Evolutionary conservation across 176 grass and related monocot species (phyloP).

Genomic region (Secale cereale): DNA sequence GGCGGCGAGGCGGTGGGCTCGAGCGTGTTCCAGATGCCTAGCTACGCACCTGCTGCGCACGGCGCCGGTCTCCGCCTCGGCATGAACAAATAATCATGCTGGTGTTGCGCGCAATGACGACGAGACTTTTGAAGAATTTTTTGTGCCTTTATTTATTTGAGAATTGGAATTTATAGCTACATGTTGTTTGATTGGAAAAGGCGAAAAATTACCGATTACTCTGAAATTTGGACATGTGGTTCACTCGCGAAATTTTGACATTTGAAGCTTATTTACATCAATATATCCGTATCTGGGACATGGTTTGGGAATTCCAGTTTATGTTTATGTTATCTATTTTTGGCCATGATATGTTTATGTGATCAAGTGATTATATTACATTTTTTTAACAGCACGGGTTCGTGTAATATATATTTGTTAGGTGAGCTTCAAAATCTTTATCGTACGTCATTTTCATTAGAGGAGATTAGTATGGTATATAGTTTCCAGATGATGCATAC

Average conservation of each 20-base stretch:
- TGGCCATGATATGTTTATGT: too few species aligned
- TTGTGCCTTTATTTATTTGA: not conserved
- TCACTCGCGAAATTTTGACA: not conserved
- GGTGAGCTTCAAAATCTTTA: too few species aligned
- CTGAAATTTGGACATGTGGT: not conserved
- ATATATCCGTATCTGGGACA: not conserved
- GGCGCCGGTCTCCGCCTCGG: not conserved
- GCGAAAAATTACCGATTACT: not conserved
- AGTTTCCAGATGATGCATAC: too few species aligned
- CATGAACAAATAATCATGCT: not conserved
- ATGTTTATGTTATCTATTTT: too few species aligned
- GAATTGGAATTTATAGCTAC: not conserved
- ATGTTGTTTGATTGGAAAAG: not conserved
- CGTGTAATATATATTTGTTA: too few species aligned
- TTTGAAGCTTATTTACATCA: not conserved
- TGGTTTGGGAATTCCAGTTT: not conserved
- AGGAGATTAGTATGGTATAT: too few species aligned
- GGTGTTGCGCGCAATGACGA: not conserved
- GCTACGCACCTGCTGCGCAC: not conserved
- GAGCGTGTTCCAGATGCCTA: not conserved
- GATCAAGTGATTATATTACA: too few species aligned
- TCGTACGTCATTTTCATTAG: too few species aligned
- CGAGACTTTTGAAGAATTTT: not conserved
- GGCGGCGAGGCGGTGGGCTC: not conserved
- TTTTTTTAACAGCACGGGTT: too few species aligned